Evolutionary conservation across 176 grass and related monocot genomes (phyloP).

Genomic region (Rhynchospora pubera): DNA sequence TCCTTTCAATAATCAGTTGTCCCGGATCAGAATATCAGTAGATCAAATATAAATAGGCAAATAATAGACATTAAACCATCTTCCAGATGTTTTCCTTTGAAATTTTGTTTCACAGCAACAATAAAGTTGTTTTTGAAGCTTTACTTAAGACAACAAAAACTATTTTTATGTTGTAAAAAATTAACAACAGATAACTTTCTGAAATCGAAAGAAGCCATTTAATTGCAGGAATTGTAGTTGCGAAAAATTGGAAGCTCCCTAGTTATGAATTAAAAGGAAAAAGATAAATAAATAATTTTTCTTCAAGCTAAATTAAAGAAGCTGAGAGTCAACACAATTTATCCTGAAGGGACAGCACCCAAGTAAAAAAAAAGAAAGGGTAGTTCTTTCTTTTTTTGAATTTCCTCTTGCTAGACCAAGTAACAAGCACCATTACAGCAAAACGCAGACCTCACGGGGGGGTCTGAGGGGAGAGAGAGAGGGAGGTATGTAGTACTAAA

Average conservation of each 20-base stretch:
- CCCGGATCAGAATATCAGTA: not conserved
- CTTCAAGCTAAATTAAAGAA: not conserved
- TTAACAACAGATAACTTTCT: not conserved
- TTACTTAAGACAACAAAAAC: not conserved
- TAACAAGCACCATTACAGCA: not conserved
- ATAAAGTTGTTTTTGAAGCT: not conserved
- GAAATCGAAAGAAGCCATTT: not conserved
- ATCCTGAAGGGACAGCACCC: not conserved
- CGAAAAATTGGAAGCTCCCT: not conserved
- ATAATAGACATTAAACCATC: not conserved
- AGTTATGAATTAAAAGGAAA: not conserved
- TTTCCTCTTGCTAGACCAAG: not conserved
- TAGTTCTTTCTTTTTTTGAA: conserved; percentile 15
- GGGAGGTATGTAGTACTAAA: not conserved
- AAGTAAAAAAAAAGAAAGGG: not conserved
- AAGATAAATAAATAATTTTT: not conserved
- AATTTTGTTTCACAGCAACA: not conserved
- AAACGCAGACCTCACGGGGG: not conserved
- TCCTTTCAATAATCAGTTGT: not conserved
- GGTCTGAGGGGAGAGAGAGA: no score
- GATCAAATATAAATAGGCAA: not conserved
- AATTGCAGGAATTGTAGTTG: not conserved
- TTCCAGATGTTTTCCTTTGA: not conserved
- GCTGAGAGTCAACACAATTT: not conserved
- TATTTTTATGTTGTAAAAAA: not conserved